Evolutionary conservation across 345 rosid genomes (phyloP).

Genomic region (Eucalyptus melliodora): DNA sequence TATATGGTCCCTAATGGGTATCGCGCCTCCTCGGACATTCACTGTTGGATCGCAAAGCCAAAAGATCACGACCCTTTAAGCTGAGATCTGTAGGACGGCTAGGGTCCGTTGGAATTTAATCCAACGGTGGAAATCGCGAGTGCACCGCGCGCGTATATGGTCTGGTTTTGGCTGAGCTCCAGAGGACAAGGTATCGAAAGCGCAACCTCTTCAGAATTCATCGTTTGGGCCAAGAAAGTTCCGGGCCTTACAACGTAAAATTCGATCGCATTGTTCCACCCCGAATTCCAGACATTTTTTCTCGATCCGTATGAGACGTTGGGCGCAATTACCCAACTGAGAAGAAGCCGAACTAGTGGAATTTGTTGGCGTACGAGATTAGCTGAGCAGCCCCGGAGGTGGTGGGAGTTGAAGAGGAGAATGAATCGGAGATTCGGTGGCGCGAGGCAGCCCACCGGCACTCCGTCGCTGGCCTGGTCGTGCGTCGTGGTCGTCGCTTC

Average conservation of each 20-base stretch:
- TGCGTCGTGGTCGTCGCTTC: conserved; percentile 44
- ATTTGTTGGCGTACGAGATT: not conserved
- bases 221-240: not conserved
- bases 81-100: not conserved
- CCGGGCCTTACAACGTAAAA: not conserved
- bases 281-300: not conserved
- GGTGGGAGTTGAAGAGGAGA: not conserved
- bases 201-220: not conserved
- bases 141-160: not conserved
- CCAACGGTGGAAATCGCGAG: not conserved
- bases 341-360: not conserved
- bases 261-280: not conserved
- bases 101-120: not conserved
- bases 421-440: conserved; percentile 46
- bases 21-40: not conserved
- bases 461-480: conserved; percentile 61
- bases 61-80: not conserved
- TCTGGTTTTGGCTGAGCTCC: not conserved
- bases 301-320: not conserved
- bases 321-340: not conserved
- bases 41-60: not conserved
- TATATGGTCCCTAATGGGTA: not conserved
- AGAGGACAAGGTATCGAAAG: too few relatives aligned
- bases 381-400: not conserved
- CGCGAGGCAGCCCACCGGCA: conserved; percentile 43